A percentile compares a stretch with the other conserved stretches of the same genome.
These are phyloP conservation scores for Nothophoma quercina DNA, from an alignment of 2,329 filamentous ascomycete species.

Conservation along the genomic window DNA sequence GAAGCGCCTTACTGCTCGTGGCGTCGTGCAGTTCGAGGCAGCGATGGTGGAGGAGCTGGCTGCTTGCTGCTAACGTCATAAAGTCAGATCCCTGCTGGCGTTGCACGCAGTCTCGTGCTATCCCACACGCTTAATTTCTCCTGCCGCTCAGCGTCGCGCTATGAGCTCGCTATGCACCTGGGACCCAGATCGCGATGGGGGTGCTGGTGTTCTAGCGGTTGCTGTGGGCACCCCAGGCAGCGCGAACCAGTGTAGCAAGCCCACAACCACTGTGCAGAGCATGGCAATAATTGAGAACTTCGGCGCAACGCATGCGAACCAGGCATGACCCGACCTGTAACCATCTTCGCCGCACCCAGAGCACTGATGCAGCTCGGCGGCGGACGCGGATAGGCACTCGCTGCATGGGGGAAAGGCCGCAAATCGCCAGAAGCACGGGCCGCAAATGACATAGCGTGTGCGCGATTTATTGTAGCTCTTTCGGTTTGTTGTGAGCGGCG, in stretches of 20 bases:
- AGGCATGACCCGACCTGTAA: background rate
- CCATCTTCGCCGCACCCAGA: slow-evolving; percentile 4
- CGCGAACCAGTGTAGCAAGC: too few species aligned
- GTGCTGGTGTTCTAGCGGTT: background rate
- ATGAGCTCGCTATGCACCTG: slow-evolving; percentile 20
- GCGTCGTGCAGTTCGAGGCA: slow-evolving; percentile 17
- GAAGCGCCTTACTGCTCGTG: slow-evolving; percentile 12
- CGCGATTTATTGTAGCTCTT: slow-evolving; percentile 25
- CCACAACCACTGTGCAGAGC: too few species aligned
- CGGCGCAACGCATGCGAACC: background rate
- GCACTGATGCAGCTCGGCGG: slow-evolving; percentile 11
- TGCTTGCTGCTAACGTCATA: slow-evolving; percentile 21
- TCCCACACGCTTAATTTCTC: slow-evolving; percentile 34
- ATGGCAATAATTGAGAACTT: background rate
- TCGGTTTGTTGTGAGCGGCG: slow-evolving; percentile 23
- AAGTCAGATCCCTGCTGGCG: slow-evolving; percentile 20
- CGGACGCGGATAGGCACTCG: slow-evolving; percentile 19
- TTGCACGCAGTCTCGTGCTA: slow-evolving; percentile 23
- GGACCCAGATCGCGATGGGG: slow-evolving; percentile 15
- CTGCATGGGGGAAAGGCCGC: slow-evolving; percentile 25
- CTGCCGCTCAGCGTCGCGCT: slow-evolving; percentile 27
- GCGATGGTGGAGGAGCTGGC: slow-evolving; percentile 17
- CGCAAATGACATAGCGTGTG: slow-evolving; percentile 23
- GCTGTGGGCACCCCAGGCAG: too few species aligned
- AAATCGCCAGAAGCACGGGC: slow-evolving; percentile 22